Conservation (phyloP, 257 asterid genomes). For the Ocimum tenuiflorum region DNA sequence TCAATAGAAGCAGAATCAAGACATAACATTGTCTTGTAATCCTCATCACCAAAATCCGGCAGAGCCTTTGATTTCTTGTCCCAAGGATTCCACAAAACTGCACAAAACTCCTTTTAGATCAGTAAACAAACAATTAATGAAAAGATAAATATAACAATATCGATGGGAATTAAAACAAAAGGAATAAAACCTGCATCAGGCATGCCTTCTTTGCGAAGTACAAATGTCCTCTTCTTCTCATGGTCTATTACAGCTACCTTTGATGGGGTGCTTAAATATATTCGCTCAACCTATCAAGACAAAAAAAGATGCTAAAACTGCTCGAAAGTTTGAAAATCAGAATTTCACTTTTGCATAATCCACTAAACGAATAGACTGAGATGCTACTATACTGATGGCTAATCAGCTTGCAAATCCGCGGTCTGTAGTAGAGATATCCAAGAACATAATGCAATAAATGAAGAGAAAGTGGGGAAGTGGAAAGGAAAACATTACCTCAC, state of each 20-base stretch:
- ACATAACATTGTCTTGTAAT: constrained; percentile 59
- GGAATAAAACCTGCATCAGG: constrained; percentile 64
- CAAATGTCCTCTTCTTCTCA: constrained; percentile 75
- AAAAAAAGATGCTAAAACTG: constrained; percentile 12
- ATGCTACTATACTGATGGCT: not conserved
- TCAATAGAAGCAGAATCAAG: constrained; percentile 68
- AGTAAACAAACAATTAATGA: not conserved
- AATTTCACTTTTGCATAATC: not conserved
- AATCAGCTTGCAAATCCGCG: no score
- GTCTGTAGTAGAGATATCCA: constrained; percentile 5
- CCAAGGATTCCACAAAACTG: constrained; percentile 93
- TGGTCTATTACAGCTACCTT: constrained; percentile 84
- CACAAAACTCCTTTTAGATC: constrained; percentile 16
- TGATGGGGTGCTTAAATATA: constrained; percentile 67
- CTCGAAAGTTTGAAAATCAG: not conserved
- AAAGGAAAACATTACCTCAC: constrained; percentile 49
- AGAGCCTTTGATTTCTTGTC: constrained; percentile 73
- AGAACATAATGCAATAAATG: not conserved
- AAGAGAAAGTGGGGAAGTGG: not conserved
- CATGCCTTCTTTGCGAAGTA: constrained; percentile 73
- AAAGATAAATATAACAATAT: no score
- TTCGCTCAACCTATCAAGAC: constrained; percentile 58
- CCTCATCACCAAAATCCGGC: constrained; percentile 62
- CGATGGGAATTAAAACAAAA: not conserved
- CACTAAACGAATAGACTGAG: not conserved